Percentiles rank a stretch among this genome's conserved stretches.
These are phyloP conservation scores for Saccharomyces paradoxus DNA, from an alignment of 805 yeast species.

Conservation along the genomic window DNA sequence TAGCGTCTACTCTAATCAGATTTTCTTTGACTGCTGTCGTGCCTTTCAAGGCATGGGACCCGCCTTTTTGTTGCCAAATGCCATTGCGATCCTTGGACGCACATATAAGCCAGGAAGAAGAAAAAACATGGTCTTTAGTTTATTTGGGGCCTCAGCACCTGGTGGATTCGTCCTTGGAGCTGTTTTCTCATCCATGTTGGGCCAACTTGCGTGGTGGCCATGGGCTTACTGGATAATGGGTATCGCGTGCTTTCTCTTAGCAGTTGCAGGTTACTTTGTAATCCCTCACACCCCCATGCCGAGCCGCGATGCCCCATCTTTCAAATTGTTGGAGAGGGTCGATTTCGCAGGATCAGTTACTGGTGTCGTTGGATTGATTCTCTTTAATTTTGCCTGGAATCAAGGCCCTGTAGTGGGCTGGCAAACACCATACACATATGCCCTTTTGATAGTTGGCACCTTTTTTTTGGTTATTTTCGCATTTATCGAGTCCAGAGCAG, in stretches of 20 bases:
- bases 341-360: slow-evolving; percentile 41
- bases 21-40: slow-evolving; percentile 33
- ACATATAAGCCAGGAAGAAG: slow-evolving; percentile 38
- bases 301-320: neutral
- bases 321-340: slow-evolving; percentile 12
- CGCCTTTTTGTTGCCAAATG: slow-evolving; percentile 50
- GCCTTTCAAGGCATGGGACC: slow-evolving; percentile 62
- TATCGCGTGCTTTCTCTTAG: slow-evolving; percentile 32
- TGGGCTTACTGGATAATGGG: slow-evolving; percentile 49
- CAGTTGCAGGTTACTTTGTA: slow-evolving; percentile 28
- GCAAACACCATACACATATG: slow-evolving; percentile 44
- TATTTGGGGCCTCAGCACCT: slow-evolving; percentile 57
- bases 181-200: slow-evolving; percentile 40
- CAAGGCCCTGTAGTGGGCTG: slow-evolving; percentile 64
- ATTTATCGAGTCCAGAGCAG: slow-evolving; percentile 36
- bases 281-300: slow-evolving; percentile 30
- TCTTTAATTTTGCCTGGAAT: slow-evolving; percentile 56
- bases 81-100: slow-evolving; percentile 44
- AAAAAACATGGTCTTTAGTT: slow-evolving; percentile 47
- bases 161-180: slow-evolving; percentile 52
- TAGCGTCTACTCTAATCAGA: slow-evolving; percentile 14
- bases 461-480: slow-evolving; percentile 35
- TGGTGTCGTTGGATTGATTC: slow-evolving; percentile 47
- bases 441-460: slow-evolving; percentile 41
- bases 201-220: slow-evolving; percentile 46